These are phyloP conservation scores for Cryptosporidium baileyi DNA, from an alignment of 169 alveolate species.

Conservation along the genomic window DNA sequence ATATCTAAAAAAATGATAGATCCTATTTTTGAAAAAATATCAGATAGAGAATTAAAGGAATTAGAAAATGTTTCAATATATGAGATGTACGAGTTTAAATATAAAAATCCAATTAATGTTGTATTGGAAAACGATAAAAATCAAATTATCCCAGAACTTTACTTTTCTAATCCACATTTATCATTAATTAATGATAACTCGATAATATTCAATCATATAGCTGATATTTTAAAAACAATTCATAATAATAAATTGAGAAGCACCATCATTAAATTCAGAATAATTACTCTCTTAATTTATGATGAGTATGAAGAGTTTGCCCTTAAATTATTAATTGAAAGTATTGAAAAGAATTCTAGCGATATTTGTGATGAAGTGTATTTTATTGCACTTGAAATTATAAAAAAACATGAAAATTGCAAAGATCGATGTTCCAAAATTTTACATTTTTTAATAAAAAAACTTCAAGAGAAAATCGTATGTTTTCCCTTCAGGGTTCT, in stretches of 20 bases:
- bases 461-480: neutral
- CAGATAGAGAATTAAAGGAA: neutral
- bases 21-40: neutral
- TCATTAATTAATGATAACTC: neutral
- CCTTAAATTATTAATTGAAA: neutral
- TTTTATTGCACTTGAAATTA: neutral
- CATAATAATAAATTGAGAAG: neutral
- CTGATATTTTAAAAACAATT: neutral
- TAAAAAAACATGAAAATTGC: neutral
- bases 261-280: neutral
- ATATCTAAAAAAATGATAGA: no score
- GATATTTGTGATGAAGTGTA: neutral
- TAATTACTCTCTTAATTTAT: constrained; percentile 5
- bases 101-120: neutral
- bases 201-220: neutral
- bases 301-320: neutral
- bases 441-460: neutral
- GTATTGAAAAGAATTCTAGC: neutral
- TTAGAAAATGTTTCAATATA: neutral
- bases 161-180: constrained; percentile 46
- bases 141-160: neutral
- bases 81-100: neutral
- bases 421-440: neutral
- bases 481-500: neutral
- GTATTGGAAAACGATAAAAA: neutral